A percentile compares a stretch with the other conserved stretches of the same genome.
Conservation (phyloP, 2,329 filamentous ascomycete genomes). For the Colletotrichum chlorophyti region DNA sequence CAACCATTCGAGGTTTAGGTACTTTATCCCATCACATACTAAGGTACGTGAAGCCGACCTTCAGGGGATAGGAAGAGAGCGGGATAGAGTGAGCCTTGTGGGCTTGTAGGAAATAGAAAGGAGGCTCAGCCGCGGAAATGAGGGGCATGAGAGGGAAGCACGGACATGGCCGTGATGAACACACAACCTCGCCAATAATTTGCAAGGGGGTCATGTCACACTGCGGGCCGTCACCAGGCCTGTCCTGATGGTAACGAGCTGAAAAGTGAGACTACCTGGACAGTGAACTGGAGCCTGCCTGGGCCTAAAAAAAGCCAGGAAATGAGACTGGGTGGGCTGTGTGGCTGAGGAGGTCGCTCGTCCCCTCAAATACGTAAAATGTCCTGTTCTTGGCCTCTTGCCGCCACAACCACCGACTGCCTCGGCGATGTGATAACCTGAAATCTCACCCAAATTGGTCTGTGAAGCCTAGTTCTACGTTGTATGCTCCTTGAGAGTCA, state of each 20-base stretch:
- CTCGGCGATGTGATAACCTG: no score
- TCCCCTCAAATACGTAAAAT: not conserved
- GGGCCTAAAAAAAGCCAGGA: no score
- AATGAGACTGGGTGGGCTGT: no score
- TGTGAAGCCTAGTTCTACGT: no score
- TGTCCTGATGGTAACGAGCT: no score
- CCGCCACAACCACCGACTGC: not conserved
- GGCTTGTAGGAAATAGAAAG: constrained; percentile 21
- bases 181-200: not conserved
- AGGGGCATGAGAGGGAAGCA: constrained; percentile 25
- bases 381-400: not conserved
- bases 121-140: constrained; percentile 29
- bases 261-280: no score
- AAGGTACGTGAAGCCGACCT: no score
- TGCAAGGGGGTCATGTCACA: no score
- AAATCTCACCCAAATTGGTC: no score
- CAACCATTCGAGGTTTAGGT: not conserved
- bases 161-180: constrained; percentile 25
- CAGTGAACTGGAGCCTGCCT: no score
- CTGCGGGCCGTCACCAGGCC: no score
- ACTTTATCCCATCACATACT: not conserved
- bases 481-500: no score
- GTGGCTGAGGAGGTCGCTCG: constrained; percentile 23
- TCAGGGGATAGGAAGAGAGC: constrained; percentile 13
- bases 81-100: constrained; percentile 24